phyloP scores from a whole-genome alignment of 2,329 filamentous ascomycete genomes.

The Xylariaceae sp. region DNA sequence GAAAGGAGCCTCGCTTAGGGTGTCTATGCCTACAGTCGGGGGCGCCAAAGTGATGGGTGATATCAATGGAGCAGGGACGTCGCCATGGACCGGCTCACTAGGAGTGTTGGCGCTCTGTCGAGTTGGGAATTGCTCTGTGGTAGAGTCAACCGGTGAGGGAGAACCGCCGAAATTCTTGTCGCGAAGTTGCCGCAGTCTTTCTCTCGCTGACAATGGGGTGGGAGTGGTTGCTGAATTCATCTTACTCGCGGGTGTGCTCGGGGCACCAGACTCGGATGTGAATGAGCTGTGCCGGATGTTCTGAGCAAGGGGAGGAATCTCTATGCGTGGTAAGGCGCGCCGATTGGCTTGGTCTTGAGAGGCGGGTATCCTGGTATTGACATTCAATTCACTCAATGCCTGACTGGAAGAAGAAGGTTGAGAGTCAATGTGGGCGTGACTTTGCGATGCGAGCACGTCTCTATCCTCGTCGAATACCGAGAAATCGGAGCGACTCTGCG shows the following conservation, averaged over 20 bases:
- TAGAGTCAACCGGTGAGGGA: slow-evolving; percentile 4
- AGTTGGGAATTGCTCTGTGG: slow-evolving; percentile 5
- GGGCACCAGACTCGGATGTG: too few relatives aligned
- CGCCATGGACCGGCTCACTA: neutral
- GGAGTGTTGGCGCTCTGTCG: slow-evolving; percentile 4
- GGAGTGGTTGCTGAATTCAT: slow-evolving; percentile 21
- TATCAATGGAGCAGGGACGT: neutral
- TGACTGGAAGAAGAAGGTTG: slow-evolving; percentile 24
- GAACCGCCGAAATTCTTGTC: slow-evolving; percentile 19
- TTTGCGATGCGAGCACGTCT: slow-evolving; percentile 17
- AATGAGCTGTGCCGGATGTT: too few relatives aligned
- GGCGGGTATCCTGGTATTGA: slow-evolving; percentile 23
- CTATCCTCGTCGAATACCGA: slow-evolving; percentile 23
- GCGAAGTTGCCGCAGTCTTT: slow-evolving; percentile 22
- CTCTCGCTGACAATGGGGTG: slow-evolving; percentile 21
- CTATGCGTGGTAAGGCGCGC: neutral
- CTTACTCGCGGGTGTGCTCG: slow-evolving; percentile 7
- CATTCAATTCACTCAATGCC: slow-evolving; percentile 25
- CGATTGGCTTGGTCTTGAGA: slow-evolving; percentile 8
- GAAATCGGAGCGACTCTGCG: slow-evolving; percentile 20
- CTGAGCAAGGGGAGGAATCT: too few relatives aligned
- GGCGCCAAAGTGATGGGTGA: slow-evolving; percentile 13
- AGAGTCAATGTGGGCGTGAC: too few relatives aligned
- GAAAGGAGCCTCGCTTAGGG: slow-evolving; percentile 7
- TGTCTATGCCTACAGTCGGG: slow-evolving; percentile 10